Conservation (phyloP, 1,284 basidiomycete species). For the Trichosporon sp. region DNA sequence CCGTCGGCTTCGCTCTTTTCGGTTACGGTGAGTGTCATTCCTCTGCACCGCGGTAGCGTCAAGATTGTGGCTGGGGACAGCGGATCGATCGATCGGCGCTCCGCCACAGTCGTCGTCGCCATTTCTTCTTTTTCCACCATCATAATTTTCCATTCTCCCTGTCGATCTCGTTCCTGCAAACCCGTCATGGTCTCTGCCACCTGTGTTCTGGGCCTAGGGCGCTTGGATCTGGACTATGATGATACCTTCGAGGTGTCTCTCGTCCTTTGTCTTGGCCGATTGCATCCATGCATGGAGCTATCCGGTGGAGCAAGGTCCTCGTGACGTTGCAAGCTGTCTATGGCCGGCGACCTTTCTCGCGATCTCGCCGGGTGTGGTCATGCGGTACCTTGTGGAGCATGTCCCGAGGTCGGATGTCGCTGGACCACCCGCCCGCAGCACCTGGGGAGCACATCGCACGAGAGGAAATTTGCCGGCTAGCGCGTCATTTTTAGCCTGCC, state of each 20-base stretch:
- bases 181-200: too few species aligned
- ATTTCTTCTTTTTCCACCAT: not conserved
- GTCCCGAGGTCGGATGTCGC: not conserved
- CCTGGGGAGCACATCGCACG: not conserved
- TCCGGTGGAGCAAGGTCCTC: not conserved
- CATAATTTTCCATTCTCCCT: not conserved
- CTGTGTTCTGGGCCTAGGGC: too few species aligned
- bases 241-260: too few species aligned
- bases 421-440: not conserved
- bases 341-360: not conserved
- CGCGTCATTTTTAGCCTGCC: too few species aligned
- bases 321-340: not conserved
- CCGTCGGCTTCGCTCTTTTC: slow-evolving; percentile 40
- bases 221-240: too few species aligned
- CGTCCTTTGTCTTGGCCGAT: too few species aligned
- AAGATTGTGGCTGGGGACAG: not conserved
- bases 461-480: not conserved
- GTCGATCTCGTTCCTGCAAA: not conserved
- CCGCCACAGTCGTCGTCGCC: not conserved
- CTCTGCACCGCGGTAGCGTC: not conserved
- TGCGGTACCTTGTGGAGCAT: not conserved
- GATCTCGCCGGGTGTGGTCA: not conserved
- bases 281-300: too few species aligned
- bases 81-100: not conserved
- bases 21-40: slow-evolving; percentile 39